Evolutionary conservation across 2,329 filamentous ascomycete genomes (phyloP), one percentile per base, ranked within the genome.

Genomic region (Phyllosticta citrichinensis): DNA sequence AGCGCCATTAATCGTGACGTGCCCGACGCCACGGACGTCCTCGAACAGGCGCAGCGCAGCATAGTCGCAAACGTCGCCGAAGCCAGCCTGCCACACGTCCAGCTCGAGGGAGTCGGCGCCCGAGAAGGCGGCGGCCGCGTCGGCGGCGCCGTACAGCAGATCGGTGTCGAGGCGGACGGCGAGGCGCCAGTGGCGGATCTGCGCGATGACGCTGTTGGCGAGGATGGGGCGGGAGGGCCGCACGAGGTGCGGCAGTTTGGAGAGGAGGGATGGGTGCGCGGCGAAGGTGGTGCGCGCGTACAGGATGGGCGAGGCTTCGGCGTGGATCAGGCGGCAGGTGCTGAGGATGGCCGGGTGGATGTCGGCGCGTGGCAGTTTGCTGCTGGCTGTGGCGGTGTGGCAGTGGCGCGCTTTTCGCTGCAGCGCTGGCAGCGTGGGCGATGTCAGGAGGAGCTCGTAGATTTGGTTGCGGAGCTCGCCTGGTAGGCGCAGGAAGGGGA

Each of bases 401-500:
- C 55, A 55, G 52, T 64, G 62, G n/a, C 68, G 69, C 5, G 68
- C 63, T 9, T 70, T 59, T 35, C 67, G 68, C 11, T 67, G 61
- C 27, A 61, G 60, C 24, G 50, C 12, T 2, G 67, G 67, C 57
- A 69, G 5, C 64, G 63, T 10, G 62, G 70, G 50, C 59, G 62
- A 58, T 19, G 33, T 64, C 17, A 80, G 69, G 27, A 79, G 69
- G 30, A 69, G 66, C 30, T 66, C 64, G 68, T 79, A 82, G 33
- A 88, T 81, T 67, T 87, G 79, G 60, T 86, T 81, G 47, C 80
- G 79, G 3, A 88, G 77, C 66, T 88, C 85, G 2, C 78, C 76
- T 24, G 87, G 80, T 1, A 88, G 76, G 17, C 65, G 68, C 70
- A 79, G 76, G 60, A 79, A 65, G 12, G 65, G 59, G 5, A 58